Base-by-base conservation (phyloP, 2,329 filamentous ascomycete species). In the Pseudogymnoascus destructans region DNA sequence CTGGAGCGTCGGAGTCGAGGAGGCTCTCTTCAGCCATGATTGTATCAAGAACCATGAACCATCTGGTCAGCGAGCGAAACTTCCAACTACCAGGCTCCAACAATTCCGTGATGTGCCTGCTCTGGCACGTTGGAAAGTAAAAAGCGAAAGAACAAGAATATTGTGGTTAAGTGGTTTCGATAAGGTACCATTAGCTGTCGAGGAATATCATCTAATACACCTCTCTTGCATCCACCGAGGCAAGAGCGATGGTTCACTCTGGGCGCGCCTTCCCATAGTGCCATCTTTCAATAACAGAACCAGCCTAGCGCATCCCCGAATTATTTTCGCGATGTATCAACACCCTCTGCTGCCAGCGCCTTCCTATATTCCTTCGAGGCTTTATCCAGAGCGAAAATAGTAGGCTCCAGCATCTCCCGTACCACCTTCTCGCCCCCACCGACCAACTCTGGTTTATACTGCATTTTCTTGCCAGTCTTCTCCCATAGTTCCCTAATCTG, bases 381-480 rank as follows among this genome's bases (percentile, higher is more conserved):
- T 64, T 79, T 80, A 59, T 81, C 77, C 61, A 96, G 72, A 10
- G 89, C 85, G 64, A 79, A 77, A 9, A 87, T 74, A 3, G 88
- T 86, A 3, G 89, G 88, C 59, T 80, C 80, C 70, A 95, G 81
- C 65, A 97, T 77, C 63, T 84, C 81, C 64, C 84, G 77, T 3
- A 96, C 89, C 2, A 85, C 86, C 62, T 83, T 82, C 62, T 79
- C 79, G 0, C 93, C 93, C 3, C 92, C 92, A 8, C 80, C 80
- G 13, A 93, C 77, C 59, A 78, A 79, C 38, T 80, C 80, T 15
- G 82, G 73, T 67, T 87, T 86, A 70, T 87, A 82, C 60, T 80
- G 80, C 23, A 85, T 75, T 71, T 85, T 88, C 72, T 85, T 87
- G 5, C 85, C 84, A 0, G 89, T 93, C 61, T 79, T 78, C 65